Conservation (phyloP, 2,329 filamentous ascomycete species). For the Clonostachys sp. region DNA sequence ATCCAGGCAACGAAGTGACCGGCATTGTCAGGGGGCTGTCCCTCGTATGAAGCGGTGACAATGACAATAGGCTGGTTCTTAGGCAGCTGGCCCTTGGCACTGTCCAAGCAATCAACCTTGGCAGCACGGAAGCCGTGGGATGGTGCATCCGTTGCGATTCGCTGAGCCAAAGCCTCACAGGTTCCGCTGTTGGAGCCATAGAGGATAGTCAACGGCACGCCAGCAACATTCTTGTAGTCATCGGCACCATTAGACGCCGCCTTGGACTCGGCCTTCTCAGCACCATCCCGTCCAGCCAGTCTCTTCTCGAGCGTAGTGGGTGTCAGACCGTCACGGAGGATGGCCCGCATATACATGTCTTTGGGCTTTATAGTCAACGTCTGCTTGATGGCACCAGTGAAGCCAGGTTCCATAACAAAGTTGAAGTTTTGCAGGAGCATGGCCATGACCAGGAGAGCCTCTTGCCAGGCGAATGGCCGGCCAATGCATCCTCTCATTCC, state of each 20-base stretch:
- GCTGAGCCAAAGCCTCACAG: conserved; percentile 64
- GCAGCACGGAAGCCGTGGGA: conserved; percentile 54
- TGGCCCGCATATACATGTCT: conserved; percentile 54
- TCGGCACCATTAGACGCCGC: not conserved
- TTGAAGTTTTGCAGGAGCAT: conserved; percentile 65
- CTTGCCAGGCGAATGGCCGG: conserved; percentile 7
- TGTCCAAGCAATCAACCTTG: conserved; percentile 53
- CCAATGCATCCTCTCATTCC: conserved; percentile 6
- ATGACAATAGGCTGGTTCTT: conserved; percentile 59
- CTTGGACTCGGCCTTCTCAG: not conserved
- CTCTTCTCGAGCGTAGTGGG: conserved; percentile 11
- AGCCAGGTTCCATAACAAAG: conserved; percentile 51
- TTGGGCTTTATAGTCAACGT: conserved; percentile 58
- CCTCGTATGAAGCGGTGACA: conserved; percentile 66
- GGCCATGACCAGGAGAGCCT: conserved; percentile 19
- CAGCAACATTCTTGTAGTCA: conserved; percentile 3
- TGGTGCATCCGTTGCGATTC: conserved; percentile 54
- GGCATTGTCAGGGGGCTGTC: conserved; percentile 66
- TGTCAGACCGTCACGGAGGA: conserved; percentile 35
- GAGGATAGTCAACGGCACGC: conserved; percentile 55
- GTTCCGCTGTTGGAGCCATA: conserved; percentile 75
- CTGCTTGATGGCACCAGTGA: conserved; percentile 45
- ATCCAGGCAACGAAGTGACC: conserved; percentile 62
- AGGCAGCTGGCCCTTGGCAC: conserved; percentile 55
- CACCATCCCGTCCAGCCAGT: not conserved